A percentile compares a stretch with the other conserved stretches of the same genome.
Conservation (phyloP, 768 basidiomycete genomes). For the Candolleomyces efflorescens region DNA sequence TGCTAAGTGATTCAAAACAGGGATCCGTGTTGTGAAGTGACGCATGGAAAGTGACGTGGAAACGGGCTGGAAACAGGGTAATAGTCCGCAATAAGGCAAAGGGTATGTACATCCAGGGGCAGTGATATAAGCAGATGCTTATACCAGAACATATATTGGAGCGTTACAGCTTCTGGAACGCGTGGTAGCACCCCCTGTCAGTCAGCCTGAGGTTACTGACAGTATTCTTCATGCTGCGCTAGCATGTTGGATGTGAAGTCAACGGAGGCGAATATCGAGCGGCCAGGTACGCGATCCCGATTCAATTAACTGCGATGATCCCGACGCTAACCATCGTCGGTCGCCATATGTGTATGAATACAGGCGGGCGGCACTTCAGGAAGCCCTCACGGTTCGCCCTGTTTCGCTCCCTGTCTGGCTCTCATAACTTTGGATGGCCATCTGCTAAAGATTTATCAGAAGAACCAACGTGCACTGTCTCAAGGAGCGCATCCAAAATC, state of each 20-base stretch:
- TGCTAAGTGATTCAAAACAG: background rate
- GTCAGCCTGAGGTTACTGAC: background rate
- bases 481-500: background rate
- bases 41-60: background rate
- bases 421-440: background rate
- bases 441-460: background rate
- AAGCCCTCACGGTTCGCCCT: background rate
- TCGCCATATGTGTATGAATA: background rate
- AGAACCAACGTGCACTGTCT: background rate
- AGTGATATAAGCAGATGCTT: no score
- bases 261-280: background rate
- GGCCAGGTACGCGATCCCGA: background rate
- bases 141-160: no score
- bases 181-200: no score
- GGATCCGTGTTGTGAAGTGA: background rate
- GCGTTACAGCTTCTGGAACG: no score
- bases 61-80: background rate
- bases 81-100: background rate
- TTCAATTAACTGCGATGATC: background rate
- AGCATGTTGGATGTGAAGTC: background rate
- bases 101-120: no score
- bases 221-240: background rate
- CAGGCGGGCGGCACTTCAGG: background rate
- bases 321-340: background rate
- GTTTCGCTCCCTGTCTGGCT: constrained; percentile 5